Base-by-base conservation (phyloP, 371 early-diverging fungal genomes). In the Smittium culicis region DNA sequence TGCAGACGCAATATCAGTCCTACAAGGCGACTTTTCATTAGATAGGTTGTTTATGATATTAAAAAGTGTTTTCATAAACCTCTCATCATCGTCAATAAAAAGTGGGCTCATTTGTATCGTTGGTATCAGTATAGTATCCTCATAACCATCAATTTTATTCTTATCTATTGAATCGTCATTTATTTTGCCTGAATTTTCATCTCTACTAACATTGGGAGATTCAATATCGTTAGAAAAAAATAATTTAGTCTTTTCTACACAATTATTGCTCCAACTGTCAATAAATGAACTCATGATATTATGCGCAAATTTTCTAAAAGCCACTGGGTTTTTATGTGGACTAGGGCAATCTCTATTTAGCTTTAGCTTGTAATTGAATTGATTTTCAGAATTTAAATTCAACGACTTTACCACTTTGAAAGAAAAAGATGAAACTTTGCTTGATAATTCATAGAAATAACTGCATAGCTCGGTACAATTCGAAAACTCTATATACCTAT, bases 81-180 rank as follows among this genome's bases (percentile, higher is more conserved):
- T 66, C 65, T 91, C 86, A 69, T 97, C 96, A 69, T 94, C 88
- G 5, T 83, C 75, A 1, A 95, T 81, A 24, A 82, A 82, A 54
- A 94, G 80, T 34, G 86, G 91, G 1, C 86, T 87, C 86, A 92
- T 87, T 72, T 97, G 97, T 35, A 96, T 76, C 8, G 88, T 81
- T 1, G 95, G 94, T n/a, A 90, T 73, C 1, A 90, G 75, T 17
- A 84, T 75, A 2, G 96, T 95, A 67, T 74, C 65, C 2, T 59
- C 34, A n/a, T n/a, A n/a, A n/a, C n/a, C n/a, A n/a, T n/a, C n/a
- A n/a, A n/a, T n/a, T n/a, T n/a, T n/a, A 29, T n/a, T 17, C 27
- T 29, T 31, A 28, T 3, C 20, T 20, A 34, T 2, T 2, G 54
- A 29, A 35, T 24, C 11, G 32, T 55, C 11, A 66, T 34, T 66